A percentile compares a stretch with the other conserved stretches of the same genome.
Conservation (phyloP, 164 flowering plant genomes). For the Kingdonia uniflora region DNA sequence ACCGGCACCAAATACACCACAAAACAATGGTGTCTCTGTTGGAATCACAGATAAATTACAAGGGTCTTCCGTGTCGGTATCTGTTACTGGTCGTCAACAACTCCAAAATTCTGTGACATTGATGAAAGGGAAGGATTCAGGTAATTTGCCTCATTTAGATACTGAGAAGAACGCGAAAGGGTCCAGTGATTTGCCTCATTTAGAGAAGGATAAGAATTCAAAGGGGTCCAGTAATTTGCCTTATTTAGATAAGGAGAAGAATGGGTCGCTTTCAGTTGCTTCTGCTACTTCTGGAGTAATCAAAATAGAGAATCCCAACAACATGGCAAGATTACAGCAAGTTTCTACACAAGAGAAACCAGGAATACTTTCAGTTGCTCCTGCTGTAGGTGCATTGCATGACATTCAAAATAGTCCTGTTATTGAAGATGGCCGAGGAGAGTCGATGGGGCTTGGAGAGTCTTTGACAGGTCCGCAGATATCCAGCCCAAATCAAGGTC, state of each 20-base stretch:
- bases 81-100: too few species aligned
- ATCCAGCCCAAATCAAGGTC: not conserved
- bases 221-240: not conserved
- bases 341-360: too few species aligned
- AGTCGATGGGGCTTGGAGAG: not conserved
- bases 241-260: slow-evolving; percentile 6
- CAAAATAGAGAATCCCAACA: slow-evolving; percentile 6
- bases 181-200: slow-evolving; percentile 3
- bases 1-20: too few species aligned
- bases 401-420: slow-evolving; percentile 3
- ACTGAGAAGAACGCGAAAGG: slow-evolving; percentile 8
- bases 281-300: too few species aligned
- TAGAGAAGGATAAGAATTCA: not conserved
- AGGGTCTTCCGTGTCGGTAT: too few species aligned
- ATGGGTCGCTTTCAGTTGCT: too few species aligned
- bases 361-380: too few species aligned
- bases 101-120: too few species aligned
- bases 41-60: too few species aligned
- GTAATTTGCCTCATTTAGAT: slow-evolving; percentile 1
- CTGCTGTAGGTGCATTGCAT: too few species aligned
- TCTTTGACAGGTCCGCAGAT: not conserved
- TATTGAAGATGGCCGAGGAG: slow-evolving; percentile 12
- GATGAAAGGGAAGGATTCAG: slow-evolving; percentile 5
- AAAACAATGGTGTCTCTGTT: too few species aligned
- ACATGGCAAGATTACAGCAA: too few species aligned